Conservation (phyloP, 345 rosid species). For the Gossypium turneri region DNA sequence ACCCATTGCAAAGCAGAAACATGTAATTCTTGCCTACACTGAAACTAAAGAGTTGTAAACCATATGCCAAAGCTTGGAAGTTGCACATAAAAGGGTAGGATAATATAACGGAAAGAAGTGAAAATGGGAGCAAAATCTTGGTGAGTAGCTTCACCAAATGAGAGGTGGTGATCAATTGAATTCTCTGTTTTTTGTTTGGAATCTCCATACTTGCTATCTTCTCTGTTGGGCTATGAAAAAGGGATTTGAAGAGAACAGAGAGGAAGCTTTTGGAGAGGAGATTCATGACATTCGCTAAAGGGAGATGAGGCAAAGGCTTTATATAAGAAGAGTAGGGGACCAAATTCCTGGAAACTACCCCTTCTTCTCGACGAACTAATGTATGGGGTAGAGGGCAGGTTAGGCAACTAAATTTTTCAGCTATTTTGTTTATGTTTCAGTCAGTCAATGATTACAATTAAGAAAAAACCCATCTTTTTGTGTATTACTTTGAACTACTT, state of each 20-base stretch:
- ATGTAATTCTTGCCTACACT: conserved; percentile 50
- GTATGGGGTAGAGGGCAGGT: neutral
- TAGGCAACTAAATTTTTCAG: neutral
- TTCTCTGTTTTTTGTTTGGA: neutral
- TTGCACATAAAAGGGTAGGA: conserved; percentile 26
- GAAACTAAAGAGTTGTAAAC: conserved; percentile 18
- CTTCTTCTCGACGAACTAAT: neutral
- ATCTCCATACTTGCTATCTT: conserved; percentile 21
- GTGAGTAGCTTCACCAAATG: conserved; percentile 15
- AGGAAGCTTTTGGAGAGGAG: neutral
- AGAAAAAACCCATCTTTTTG: too few species aligned
- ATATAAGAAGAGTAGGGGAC: neutral
- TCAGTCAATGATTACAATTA: too few species aligned
- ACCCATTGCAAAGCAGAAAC: conserved; percentile 72
- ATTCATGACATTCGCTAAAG: neutral
- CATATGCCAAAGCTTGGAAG: conserved; percentile 23
- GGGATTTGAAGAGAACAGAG: neutral
- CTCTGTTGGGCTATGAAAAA: neutral
- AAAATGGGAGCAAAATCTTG: conserved; percentile 28
- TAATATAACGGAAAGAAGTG: conserved; percentile 37
- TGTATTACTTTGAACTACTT: too few species aligned
- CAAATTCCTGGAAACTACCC: neutral
- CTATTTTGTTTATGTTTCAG: neutral
- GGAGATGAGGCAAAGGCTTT: neutral
- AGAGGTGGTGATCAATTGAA: neutral